Conservation (phyloP, 371 early-diverging fungal genomes). For the Conidiobolus incongruus region DNA sequence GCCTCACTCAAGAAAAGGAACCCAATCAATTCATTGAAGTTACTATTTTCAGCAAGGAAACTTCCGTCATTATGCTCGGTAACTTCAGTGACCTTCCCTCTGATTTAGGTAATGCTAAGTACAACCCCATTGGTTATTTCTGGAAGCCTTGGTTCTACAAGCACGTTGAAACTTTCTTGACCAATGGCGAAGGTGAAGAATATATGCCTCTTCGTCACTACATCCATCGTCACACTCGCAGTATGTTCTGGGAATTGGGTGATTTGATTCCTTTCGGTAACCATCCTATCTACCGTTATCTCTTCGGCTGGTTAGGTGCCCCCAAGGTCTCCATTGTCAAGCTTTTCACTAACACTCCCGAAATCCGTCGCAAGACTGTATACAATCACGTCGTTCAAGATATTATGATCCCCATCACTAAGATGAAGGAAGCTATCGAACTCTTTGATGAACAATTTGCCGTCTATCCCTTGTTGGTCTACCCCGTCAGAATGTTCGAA, state of each 20-base stretch:
- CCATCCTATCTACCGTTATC: conserved; percentile 11
- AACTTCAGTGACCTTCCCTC: conserved; percentile 10
- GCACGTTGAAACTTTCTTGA: conserved; percentile 12
- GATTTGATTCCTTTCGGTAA: conserved; percentile 17
- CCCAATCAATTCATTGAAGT: conserved; percentile 15
- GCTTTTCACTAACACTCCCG: conserved; percentile 10
- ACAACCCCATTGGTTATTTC: conserved; percentile 12
- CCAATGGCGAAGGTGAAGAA: conserved; percentile 11
- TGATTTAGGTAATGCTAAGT: conserved; percentile 6
- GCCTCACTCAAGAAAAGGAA: conserved; percentile 8
- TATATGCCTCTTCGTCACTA: conserved; percentile 20
- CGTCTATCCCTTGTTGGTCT: conserved; percentile 17
- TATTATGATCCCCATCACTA: conserved; percentile 13
- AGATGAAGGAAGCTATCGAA: conserved; percentile 11
- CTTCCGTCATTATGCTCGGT: conserved; percentile 14
- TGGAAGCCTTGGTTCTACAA: conserved; percentile 21
- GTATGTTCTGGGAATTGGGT: conserved; percentile 17
- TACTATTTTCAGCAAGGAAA: conserved; percentile 12
- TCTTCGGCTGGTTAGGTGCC: conserved; percentile 16
- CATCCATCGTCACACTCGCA: conserved; percentile 20
- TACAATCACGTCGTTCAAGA: conserved; percentile 15
- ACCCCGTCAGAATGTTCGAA: conserved; percentile 9
- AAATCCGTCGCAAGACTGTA: conserved; percentile 9
- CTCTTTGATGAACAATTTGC: conserved; percentile 12
- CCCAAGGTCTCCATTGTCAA: conserved; percentile 15